phyloP scores from a whole-genome alignment of 108 stramenopile genomes.

The Chaetoceros muelleri region DNA sequence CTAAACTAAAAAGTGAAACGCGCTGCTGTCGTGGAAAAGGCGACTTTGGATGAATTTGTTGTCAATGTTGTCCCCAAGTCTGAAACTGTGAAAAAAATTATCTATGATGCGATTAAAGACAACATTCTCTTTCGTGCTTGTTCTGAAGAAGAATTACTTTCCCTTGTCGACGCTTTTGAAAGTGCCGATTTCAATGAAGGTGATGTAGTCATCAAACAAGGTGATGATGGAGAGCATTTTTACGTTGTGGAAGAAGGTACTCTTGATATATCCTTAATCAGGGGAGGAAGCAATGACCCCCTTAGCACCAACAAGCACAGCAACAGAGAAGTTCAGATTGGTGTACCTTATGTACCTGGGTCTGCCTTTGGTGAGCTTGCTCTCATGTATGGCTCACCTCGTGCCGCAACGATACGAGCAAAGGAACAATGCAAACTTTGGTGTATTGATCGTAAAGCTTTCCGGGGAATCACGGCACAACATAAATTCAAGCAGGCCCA shows the following conservation, averaged over 20 bases:
- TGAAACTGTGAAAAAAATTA: slow-evolving; percentile 39
- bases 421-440: slow-evolving; percentile 55
- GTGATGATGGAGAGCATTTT: slow-evolving; percentile 75
- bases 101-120: slow-evolving; percentile 46
- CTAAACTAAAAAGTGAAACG: background rate
- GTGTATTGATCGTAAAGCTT: slow-evolving; percentile 77
- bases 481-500: slow-evolving; percentile 53
- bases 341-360: slow-evolving; percentile 41
- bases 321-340: slow-evolving; percentile 31
- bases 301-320: slow-evolving; percentile 2
- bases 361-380: slow-evolving; percentile 70
- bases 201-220: slow-evolving; percentile 58
- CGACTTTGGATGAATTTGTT: background rate
- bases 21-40: background rate
- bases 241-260: slow-evolving; percentile 60
- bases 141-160: slow-evolving; percentile 43
- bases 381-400: slow-evolving; percentile 77
- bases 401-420: slow-evolving; percentile 85
- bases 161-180: slow-evolving; percentile 75
- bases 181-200: slow-evolving; percentile 19
- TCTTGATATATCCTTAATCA: slow-evolving; percentile 8
- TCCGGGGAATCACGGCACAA: slow-evolving; percentile 62
- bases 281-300: no score
- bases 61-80: slow-evolving; percentile 30
- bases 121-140: slow-evolving; percentile 61